phyloP scores from a whole-genome alignment of 805 yeast genomes.

The Kodamaea hsintzibuensis region DNA sequence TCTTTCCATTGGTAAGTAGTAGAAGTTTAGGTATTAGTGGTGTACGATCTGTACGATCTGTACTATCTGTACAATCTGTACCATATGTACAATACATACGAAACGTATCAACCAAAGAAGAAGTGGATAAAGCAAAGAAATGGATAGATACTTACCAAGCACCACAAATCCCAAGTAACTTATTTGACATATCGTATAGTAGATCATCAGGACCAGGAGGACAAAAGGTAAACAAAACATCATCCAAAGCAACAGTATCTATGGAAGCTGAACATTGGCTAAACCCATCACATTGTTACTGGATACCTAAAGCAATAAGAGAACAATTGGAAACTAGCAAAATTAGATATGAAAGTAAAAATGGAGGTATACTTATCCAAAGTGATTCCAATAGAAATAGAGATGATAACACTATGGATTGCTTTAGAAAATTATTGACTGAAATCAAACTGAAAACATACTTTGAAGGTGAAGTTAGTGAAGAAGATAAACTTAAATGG shows the following conservation, averaged over 20 bases:
- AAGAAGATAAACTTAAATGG: conserved; percentile 55
- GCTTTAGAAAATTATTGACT: conserved; percentile 57
- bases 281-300: conserved; percentile 37
- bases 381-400: conserved; percentile 62
- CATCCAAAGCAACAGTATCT: conserved; percentile 64
- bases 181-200: conserved; percentile 48
- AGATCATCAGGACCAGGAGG: conserved; percentile 87
- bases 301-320: conserved; percentile 61
- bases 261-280: conserved; percentile 46
- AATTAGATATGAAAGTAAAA: conserved; percentile 56
- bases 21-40: too few species aligned
- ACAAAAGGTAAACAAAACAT: conserved; percentile 77
- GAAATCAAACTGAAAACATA: conserved; percentile 50
- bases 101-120: conserved; percentile 16
- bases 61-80: too few species aligned
- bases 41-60: too few species aligned
- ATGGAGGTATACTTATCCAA: conserved; percentile 57
- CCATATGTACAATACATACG: neutral
- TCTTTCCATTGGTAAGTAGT: neutral
- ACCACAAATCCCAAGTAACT: conserved; percentile 42
- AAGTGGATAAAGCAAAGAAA: conserved; percentile 32
- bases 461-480: conserved; percentile 50
- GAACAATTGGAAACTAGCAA: conserved; percentile 38
- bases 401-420: conserved; percentile 54
- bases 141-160: conserved; percentile 43